phyloP scores from a whole-genome alignment of 345 rosid genomes.

The Bretschneidera sinensis region DNA sequence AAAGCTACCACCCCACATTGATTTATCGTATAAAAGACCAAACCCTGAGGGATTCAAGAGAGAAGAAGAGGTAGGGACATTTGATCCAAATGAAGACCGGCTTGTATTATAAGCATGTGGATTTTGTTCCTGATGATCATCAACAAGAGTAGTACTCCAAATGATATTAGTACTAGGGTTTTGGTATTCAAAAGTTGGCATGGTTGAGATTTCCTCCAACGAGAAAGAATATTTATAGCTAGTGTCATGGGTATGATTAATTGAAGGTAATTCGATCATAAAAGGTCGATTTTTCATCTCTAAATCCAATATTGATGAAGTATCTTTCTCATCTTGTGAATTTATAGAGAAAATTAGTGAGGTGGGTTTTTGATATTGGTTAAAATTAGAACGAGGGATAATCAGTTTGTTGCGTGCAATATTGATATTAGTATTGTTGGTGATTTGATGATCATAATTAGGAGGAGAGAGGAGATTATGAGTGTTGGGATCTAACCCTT shows the following conservation, averaged over 20 bases:
- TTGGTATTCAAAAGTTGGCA: neutral
- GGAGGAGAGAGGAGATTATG: slow-evolving; percentile 32
- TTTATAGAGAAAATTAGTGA: slow-evolving; percentile 8
- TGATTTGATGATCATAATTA: neutral
- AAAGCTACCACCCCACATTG: slow-evolving; percentile 23
- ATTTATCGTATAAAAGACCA: slow-evolving; percentile 22
- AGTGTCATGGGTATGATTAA: neutral
- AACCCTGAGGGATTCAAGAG: slow-evolving; percentile 14
- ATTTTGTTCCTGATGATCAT: neutral
- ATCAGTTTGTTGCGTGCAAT: slow-evolving; percentile 7
- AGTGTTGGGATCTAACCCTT: slow-evolving; percentile 52
- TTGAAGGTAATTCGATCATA: neutral
- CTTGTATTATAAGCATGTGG: slow-evolving; percentile 7
- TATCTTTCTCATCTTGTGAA: slow-evolving; percentile 6
- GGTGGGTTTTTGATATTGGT: slow-evolving; percentile 1
- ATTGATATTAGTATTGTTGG: neutral
- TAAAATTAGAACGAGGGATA: neutral
- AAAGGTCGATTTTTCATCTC: slow-evolving; percentile 17
- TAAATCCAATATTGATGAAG: slow-evolving; percentile 9
- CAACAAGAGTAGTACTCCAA: too few relatives aligned
- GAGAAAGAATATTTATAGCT: neutral
- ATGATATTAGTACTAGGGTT: too few relatives aligned
- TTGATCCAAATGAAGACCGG: slow-evolving; percentile 2
- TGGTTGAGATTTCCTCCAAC: neutral
- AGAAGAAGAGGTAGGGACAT: slow-evolving; percentile 5